Percentiles rank a stretch among this genome's conserved stretches.
These are phyloP conservation scores for Neurospora cerealis DNA, from an alignment of 495 filamentous ascomycete species.

Conservation along the genomic window DNA sequence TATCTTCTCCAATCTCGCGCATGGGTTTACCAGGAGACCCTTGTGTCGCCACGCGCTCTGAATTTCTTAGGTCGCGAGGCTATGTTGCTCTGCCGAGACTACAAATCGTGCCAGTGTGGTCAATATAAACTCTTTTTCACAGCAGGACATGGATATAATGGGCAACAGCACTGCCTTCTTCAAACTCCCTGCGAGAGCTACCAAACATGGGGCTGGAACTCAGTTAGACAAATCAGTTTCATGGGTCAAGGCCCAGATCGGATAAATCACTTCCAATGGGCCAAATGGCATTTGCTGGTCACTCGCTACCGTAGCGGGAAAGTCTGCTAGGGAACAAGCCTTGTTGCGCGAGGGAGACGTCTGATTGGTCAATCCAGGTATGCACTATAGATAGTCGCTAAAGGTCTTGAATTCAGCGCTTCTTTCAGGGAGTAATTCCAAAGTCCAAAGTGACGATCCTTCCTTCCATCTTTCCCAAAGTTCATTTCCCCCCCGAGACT, in stretches of 20 bases:
- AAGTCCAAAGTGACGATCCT: too few species aligned
- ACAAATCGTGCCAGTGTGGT: not conserved
- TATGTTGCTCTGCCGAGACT: not conserved
- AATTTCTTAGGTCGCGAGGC: not conserved
- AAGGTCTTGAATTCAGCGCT: too few species aligned
- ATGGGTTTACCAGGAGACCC: not conserved
- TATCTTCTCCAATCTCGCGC: not conserved
- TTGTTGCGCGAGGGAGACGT: too few species aligned
- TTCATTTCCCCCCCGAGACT: too few species aligned
- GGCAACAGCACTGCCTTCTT: not conserved
- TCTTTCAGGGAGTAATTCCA: too few species aligned
- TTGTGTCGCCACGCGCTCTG: not conserved
- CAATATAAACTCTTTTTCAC: not conserved
- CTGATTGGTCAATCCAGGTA: too few species aligned
- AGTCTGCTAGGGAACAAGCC: too few species aligned
- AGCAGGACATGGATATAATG: too few species aligned
- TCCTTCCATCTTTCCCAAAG: too few species aligned
- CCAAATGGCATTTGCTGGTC: not conserved
- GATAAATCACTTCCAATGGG: not conserved
- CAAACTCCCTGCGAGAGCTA: not conserved
- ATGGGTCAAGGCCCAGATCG: not conserved
- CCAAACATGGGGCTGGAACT: not conserved
- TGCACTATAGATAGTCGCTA: too few species aligned
- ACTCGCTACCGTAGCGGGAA: too few species aligned
- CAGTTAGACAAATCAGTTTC: not conserved